These are phyloP conservation scores for Hypoxylon sp. DNA, from an alignment of 2,329 filamentous ascomycete genomes.

Conservation along the genomic window DNA sequence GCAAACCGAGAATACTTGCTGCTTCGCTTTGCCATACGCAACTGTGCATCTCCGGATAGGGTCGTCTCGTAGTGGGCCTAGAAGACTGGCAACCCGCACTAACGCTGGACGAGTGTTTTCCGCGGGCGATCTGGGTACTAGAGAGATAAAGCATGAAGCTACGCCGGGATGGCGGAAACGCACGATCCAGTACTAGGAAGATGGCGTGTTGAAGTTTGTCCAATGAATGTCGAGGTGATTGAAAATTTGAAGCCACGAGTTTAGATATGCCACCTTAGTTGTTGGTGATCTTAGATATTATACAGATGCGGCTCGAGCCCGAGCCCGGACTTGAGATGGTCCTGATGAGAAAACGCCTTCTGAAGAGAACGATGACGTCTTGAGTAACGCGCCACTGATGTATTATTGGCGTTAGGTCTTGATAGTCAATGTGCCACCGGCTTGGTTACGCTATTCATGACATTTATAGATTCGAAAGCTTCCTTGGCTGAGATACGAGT, in stretches of 20 bases:
- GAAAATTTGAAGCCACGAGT: not conserved
- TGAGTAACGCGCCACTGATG: slow-evolving; percentile 2
- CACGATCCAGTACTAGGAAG: slow-evolving; percentile 19
- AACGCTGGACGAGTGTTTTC: slow-evolving; percentile 36
- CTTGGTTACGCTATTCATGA: slow-evolving; percentile 1
- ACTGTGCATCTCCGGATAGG: slow-evolving; percentile 46
- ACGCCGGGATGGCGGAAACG: slow-evolving; percentile 29
- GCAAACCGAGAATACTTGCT: slow-evolving; percentile 1
- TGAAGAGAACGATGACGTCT: slow-evolving; percentile 12
- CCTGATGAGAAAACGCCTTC: slow-evolving; percentile 13
- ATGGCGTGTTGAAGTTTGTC: slow-evolving; percentile 10
- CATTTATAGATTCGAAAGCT: slow-evolving; percentile 1
- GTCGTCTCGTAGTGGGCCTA: slow-evolving; percentile 37
- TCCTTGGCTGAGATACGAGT: not conserved
- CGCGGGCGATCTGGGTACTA: slow-evolving; percentile 41
- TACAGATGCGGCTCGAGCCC: slow-evolving; percentile 20
- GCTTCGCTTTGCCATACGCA: slow-evolving; percentile 6
- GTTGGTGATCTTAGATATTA: slow-evolving; percentile 5
- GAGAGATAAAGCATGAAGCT: slow-evolving; percentile 32
- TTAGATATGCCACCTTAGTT: slow-evolving; percentile 1
- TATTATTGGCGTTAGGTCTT: not conserved
- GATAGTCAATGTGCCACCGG: slow-evolving; percentile 4
- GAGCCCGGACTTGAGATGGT: slow-evolving; percentile 6
- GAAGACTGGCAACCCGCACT: slow-evolving; percentile 30
- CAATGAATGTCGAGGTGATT: slow-evolving; percentile 24